Evolutionary conservation across 148 eudicot genomes (phyloP), one percentile per base, ranked within the genome.

Genomic region (Hydrangea macrophylla): DNA sequence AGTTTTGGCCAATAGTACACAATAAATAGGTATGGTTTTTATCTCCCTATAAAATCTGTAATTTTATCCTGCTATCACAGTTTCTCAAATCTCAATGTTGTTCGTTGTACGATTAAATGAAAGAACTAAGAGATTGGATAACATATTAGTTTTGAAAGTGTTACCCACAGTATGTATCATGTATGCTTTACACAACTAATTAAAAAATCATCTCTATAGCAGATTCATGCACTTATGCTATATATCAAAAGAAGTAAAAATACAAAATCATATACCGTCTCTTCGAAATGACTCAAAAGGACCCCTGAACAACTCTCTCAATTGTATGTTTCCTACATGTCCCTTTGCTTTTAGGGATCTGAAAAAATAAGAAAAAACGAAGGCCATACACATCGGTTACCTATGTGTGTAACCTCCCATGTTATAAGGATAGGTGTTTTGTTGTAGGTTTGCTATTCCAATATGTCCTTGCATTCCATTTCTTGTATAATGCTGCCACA

Each of bases 401-500:
- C 72, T 70, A 37, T 40, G 58, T 1, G 77, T 57, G 66, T 81
- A 73, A 35, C 84, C 82, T 25, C 79, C 84, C 56, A 60, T 74
- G 55, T 76, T 70, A 33, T 65, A 64, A 27, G 69, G 58, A 42
- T 56, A 79, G 11, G 61, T 78, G 71, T 55, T 58, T 56, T 11
- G 73, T n/a, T 91, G 90, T 35, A 75, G 50, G 28, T 73, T 80
- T 1, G 79, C 59, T 10, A 77, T 55, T 33, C 76, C 84, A 56
- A 68, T 75, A 22, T 71, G 88, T 50, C 95, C 97, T 58, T 83
- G 88, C 92, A 76, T 87, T 23, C 96, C 91, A 60, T 82, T 78
- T 42, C 77, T 83, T 5, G 77, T 69, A 70, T 88, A 93, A 54
- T 93, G 88, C 53, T 90, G 87, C 96, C 98, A 93, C 87, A 86